Evolutionary conservation across 345 rosid species (phyloP).

Genomic region (Erysimum cheiranthoides): DNA sequence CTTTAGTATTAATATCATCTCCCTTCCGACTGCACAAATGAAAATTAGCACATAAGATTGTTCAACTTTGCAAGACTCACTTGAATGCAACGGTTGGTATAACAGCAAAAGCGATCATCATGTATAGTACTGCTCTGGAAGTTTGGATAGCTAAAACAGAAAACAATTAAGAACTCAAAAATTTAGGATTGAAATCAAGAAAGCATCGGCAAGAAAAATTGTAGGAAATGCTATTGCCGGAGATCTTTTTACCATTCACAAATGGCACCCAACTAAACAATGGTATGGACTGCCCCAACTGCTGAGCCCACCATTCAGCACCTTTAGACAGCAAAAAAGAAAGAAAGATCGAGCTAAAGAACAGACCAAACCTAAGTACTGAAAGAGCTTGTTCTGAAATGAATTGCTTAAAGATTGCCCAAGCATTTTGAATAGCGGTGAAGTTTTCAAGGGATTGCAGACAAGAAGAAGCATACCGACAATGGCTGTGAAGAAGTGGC

Average conservation of each 20-base stretch:
- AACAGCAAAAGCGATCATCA: slow-evolving; percentile 78
- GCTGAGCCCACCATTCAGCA: slow-evolving; percentile 95
- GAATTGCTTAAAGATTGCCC: slow-evolving; percentile 8
- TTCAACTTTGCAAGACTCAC: slow-evolving; percentile 57
- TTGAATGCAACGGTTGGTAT: slow-evolving; percentile 87
- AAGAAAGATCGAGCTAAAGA: neutral
- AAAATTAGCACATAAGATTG: neutral
- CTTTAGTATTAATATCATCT: neutral
- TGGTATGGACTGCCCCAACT: slow-evolving; percentile 73
- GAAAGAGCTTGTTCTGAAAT: slow-evolving; percentile 1
- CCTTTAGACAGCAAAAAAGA: slow-evolving; percentile 49
- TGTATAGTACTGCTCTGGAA: slow-evolving; percentile 61
- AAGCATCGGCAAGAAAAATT: slow-evolving; percentile 8
- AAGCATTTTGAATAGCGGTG: neutral
- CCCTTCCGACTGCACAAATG: neutral
- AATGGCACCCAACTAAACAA: slow-evolving; percentile 85
- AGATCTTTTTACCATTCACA: slow-evolving; percentile 62
- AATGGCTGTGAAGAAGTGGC: slow-evolving; percentile 79
- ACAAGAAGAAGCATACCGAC: slow-evolving; percentile 68
- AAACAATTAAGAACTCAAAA: slow-evolving; percentile 16
- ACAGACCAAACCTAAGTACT: slow-evolving; percentile 9
- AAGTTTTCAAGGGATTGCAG: neutral
- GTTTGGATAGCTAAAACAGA: slow-evolving; percentile 65
- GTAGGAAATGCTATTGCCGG: neutral
- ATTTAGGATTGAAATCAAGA: neutral